Percentiles rank a stretch among this genome's conserved stretches.
Evolutionary conservation across 768 basidiomycete genomes (phyloP).

Genomic region (Trametes cubensis): DNA sequence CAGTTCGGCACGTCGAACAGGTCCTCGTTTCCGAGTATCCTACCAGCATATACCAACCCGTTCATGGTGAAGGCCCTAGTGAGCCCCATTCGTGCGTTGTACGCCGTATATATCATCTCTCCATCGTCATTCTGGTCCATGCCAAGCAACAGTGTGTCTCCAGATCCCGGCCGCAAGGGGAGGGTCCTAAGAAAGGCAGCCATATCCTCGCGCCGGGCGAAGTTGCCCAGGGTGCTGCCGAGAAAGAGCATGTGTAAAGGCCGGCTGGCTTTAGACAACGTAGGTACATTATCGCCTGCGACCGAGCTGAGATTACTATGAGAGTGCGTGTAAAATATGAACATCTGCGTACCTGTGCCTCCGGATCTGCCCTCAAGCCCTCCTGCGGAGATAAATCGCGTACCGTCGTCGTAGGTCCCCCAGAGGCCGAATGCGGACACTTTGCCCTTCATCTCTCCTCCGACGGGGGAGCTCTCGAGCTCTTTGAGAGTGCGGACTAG

Average conservation of each 20-base stretch:
- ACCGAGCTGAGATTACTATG: constrained; percentile 9
- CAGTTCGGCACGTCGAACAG: constrained; percentile 69
- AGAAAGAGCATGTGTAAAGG: constrained; percentile 88
- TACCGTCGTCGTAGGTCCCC: constrained; percentile 88
- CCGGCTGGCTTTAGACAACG: constrained; percentile 49
- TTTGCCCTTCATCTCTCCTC: constrained; percentile 63
- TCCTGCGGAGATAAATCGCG: constrained; percentile 74
- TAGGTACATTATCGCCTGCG: constrained; percentile 34
- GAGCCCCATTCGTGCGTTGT: constrained; percentile 76
- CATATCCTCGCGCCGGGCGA: constrained; percentile 61
- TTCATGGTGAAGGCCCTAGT: constrained; percentile 85
- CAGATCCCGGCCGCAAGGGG: constrained; percentile 70
- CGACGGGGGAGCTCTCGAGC: constrained; percentile 66
- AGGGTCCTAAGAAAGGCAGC: constrained; percentile 73
- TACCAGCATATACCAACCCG: constrained; percentile 70
- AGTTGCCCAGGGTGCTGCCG: constrained; percentile 94
- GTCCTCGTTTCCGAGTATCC: constrained; percentile 63
- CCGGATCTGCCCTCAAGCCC: constrained; percentile 44
- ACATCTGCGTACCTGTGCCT: background rate
- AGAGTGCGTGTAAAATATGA: constrained; percentile 4
- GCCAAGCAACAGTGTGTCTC: constrained; percentile 86
- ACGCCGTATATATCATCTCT: constrained; percentile 74
- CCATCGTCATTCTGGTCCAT: constrained; percentile 80
- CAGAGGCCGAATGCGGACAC: constrained; percentile 82
- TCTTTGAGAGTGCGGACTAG: constrained; percentile 77